Evolutionary conservation across 2,329 filamentous ascomycete genomes (phyloP), one percentile per base, ranked within the genome.

Genomic region (Xylariaceae sp.): DNA sequence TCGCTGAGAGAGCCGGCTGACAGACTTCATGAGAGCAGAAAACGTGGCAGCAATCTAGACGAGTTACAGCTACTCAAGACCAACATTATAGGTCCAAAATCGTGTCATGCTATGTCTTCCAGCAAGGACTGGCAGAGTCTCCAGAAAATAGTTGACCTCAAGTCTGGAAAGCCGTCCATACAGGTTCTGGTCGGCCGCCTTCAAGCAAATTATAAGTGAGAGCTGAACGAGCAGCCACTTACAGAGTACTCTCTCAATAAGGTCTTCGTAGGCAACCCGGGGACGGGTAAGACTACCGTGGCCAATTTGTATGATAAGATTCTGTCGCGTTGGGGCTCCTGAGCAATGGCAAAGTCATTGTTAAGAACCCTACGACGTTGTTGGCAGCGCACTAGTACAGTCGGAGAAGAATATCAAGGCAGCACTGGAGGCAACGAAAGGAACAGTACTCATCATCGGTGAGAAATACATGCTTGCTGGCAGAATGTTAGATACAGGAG

Each of bases 401-500:
- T 92, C 90, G 0, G 90, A 94, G 69, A 76, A 80, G 2, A 84
- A 86, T 29, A 93, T 90, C 0, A 93, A 91, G 62, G 86, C 78
- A 0, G 92, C 93, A 6, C 77, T 94, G 0, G 84, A 82, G 0
- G 75, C 85, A 0, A 86, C 87, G 0, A 62, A 81, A 0, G 90
- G 91, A 0, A 94, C 93, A 62, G 88, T 93, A 0, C 79, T 94
- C 0, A 83, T 94, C 12, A 92, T 94, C 2, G 90, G 94, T 60
- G 90, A 95, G 67, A 90, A 90, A 0, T 93, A 94, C 61, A 85
- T 86, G 29, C 77, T 94, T 41, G 71, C 74, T 1, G 76, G 75
- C 0, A 69, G 70, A 2, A 6, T 24, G n/a, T 46, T 49, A 4
- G 50, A 40, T 16, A 29, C 5, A 12, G 55, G 55, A 7, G 55